A percentile compares a stretch with the other conserved stretches of the same genome.
These are phyloP conservation scores for Pseudogymnoascus sp. DNA, from an alignment of 2,329 filamentous ascomycete species.

Conservation along the genomic window DNA sequence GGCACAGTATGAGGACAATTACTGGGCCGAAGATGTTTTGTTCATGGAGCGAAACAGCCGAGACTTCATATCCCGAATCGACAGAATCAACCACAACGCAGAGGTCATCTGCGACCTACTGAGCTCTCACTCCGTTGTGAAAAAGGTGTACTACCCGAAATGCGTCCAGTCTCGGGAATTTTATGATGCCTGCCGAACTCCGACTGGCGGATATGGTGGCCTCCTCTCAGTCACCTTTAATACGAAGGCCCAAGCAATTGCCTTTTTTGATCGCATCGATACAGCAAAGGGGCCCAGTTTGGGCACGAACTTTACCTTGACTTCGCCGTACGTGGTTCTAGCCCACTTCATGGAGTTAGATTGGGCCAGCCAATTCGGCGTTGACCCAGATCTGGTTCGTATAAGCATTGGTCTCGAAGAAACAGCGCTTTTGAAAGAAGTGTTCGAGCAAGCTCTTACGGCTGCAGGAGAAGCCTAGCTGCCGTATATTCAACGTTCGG, in stretches of 20 bases:
- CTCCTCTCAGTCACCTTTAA: constrained; percentile 79
- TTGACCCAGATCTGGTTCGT: constrained; percentile 70
- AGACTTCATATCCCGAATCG: constrained; percentile 76
- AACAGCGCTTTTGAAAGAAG: constrained; percentile 50
- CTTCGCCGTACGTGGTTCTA: constrained; percentile 81
- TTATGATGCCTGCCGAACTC: constrained; percentile 71
- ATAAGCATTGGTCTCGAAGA: constrained; percentile 89
- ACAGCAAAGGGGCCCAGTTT: constrained; percentile 90
- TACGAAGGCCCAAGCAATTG: constrained; percentile 57
- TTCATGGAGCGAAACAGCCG: constrained; percentile 96
- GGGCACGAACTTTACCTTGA: constrained; percentile 92
- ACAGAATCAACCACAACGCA: constrained; percentile 76
- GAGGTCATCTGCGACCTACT: constrained; percentile 73
- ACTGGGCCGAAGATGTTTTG: constrained; percentile 88
- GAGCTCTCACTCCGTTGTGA: constrained; percentile 51
- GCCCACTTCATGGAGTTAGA: constrained; percentile 87
- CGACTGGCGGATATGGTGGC: constrained; percentile 78
- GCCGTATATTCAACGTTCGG: neutral
- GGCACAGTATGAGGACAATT: constrained; percentile 71
- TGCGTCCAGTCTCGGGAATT: constrained; percentile 56
- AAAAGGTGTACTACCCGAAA: constrained; percentile 81
- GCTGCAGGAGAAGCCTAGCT: constrained; percentile 33
- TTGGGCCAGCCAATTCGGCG: constrained; percentile 79
- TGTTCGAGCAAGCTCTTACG: constrained; percentile 61
- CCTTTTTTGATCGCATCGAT: constrained; percentile 78